phyloP scores from a whole-genome alignment of 1,284 basidiomycete species.

The Xerocomus minutiporus region DNA sequence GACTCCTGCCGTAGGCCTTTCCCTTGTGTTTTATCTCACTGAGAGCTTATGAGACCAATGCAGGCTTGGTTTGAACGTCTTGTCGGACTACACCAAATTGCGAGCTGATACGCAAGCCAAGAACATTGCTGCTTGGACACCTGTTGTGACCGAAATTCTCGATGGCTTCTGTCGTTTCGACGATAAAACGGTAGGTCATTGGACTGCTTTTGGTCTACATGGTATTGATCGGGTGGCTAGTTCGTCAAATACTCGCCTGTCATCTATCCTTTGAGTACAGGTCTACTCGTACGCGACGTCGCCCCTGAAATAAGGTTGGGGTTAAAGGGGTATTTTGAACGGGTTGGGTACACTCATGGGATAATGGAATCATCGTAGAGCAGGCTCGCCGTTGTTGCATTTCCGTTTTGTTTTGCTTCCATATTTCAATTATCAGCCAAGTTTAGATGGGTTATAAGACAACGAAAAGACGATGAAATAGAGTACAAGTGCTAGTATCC shows the following conservation, averaged over 20 bases:
- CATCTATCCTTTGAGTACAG: constrained; percentile 83
- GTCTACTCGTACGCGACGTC: constrained; percentile 76
- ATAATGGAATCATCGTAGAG: constrained; percentile 56
- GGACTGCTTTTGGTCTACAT: neutral
- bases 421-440: constrained; percentile 30
- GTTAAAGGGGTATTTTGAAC: constrained; percentile 71
- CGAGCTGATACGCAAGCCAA: constrained; percentile 90
- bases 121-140: constrained; percentile 97
- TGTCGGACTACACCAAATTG: constrained; percentile 88
- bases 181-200: constrained; percentile 71
- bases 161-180: constrained; percentile 89
- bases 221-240: constrained; percentile 45
- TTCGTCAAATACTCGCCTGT: constrained; percentile 80
- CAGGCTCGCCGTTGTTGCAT: constrained; percentile 21
- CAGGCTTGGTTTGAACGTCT: constrained; percentile 86
- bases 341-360: constrained; percentile 70
- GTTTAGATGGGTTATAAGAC: constrained; percentile 13
- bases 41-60: constrained; percentile 6
- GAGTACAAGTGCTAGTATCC: constrained; percentile 40
- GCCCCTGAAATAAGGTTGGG: constrained; percentile 76
- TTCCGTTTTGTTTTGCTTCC: constrained; percentile 28
- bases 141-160: constrained; percentile 91
- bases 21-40: neutral
- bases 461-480: constrained; percentile 7
- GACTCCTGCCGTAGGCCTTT: constrained; percentile 79